Evolutionary conservation across 2,329 filamentous ascomycete genomes (phyloP), one percentile per base, ranked within the genome.

Genomic region (Dactylellina cionopaga): DNA sequence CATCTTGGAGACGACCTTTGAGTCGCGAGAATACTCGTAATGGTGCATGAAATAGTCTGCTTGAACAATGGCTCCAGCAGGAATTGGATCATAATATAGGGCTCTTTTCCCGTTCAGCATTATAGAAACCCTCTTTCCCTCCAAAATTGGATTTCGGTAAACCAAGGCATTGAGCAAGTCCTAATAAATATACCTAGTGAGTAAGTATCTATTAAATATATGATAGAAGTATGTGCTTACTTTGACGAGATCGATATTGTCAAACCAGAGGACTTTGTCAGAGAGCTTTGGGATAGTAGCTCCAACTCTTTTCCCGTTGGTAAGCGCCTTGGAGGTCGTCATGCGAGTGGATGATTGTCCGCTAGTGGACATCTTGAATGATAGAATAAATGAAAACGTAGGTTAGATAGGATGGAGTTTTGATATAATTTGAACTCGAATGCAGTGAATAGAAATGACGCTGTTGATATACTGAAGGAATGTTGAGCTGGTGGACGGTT

Each of bases 271-370:
- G 5, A 63, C 25, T 1, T 47, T 27, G 19, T 51, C 44, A 1
- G 44, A 52, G 1, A 63, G n/a, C 1, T 25, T n/a, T 5, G 58
- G 58, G 33, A 63, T 54, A 2, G 46, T 63, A 11, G 52, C 24
- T 2, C 58, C 58, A 11, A 63, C 58, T 41, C 37, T 39, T 3
- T 24, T 25, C 5, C 44, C 22, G n/a, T 11, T 47, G 11, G 7
- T 19, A 29, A 1, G 44, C 11, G 2, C 11, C 5, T 47, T 3
- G 11, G 2, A 11, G 3, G 17, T 1, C 10, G n/a, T n/a, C 22
- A 11, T 47, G 17, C n/a, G n/a, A n/a, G n/a, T n/a, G n/a, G n/a
- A n/a, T n/a, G n/a, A n/a, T n/a, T n/a, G n/a, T n/a, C n/a, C n/a
- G n/a, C n/a, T n/a, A n/a, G n/a, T n/a, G n/a, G n/a, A n/a, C n/a